Evolutionary conservation across 2,329 filamentous ascomycete species (phyloP).

Genomic region (Seiridium cupressi): DNA sequence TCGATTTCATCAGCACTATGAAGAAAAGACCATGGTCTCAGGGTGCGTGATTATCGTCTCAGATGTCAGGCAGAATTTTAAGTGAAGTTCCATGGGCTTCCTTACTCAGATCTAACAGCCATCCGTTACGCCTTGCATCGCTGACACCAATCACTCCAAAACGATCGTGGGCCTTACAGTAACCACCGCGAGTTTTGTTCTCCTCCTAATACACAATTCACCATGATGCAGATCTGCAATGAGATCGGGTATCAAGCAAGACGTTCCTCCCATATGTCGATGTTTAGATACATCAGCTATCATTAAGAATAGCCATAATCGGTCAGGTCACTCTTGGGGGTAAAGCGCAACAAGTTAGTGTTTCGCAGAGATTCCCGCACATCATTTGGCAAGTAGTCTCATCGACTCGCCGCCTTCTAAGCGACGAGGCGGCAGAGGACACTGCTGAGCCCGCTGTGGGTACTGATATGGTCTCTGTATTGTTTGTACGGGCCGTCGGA

Average conservation of each 20-base stretch:
- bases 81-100: too few relatives aligned
- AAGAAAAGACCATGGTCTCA: too few relatives aligned
- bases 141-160: too few relatives aligned
- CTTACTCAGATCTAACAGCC: too few relatives aligned
- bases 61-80: too few relatives aligned
- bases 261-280: neutral
- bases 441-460: neutral
- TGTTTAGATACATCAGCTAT: neutral
- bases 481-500: conserved; percentile 1
- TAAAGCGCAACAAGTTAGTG: conserved; percentile 25
- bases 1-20: too few relatives aligned
- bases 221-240: neutral
- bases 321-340: neutral
- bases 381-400: conserved; percentile 24
- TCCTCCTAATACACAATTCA: too few relatives aligned
- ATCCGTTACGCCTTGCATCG: too few relatives aligned
- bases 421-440: conserved; percentile 18
- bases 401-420: conserved; percentile 26
- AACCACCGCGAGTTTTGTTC: too few relatives aligned
- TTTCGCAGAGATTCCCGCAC: conserved; percentile 28
- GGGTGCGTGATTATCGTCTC: too few relatives aligned
- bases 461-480: neutral
- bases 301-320: too few relatives aligned
- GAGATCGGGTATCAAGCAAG: neutral
- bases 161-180: too few relatives aligned